phyloP scores from a whole-genome alignment of 192 early-diverging fungal species.

The Allomyces javanicus region DNA sequence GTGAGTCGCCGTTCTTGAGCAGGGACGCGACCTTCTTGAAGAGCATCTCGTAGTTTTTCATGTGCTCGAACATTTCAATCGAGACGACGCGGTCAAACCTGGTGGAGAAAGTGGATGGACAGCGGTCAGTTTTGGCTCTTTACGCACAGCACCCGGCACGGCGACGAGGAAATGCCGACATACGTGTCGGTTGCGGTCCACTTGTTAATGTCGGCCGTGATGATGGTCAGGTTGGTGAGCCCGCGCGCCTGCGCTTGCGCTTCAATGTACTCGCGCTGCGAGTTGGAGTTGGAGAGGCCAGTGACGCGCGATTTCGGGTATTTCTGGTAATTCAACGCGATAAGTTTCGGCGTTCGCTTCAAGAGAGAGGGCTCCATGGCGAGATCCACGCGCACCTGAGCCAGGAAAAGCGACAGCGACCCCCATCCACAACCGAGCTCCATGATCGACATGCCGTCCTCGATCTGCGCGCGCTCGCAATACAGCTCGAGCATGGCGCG shows the following conservation, averaged over 20 bases:
- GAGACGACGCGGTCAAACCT: constrained; percentile 32
- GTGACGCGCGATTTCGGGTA: constrained; percentile 35
- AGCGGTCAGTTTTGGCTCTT: no score
- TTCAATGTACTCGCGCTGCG: constrained; percentile 30
- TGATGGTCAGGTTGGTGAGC: constrained; percentile 27
- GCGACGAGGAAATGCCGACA: no score
- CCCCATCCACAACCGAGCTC: constrained; percentile 52
- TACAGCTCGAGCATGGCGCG: constrained; percentile 37
- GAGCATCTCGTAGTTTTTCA: constrained; percentile 38
- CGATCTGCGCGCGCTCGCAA: constrained; percentile 19
- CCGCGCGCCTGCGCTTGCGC: constrained; percentile 13
- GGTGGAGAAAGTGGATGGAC: not conserved
- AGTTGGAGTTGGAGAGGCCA: constrained; percentile 33
- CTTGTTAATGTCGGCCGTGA: constrained; percentile 34
- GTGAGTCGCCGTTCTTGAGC: constrained; percentile 31
- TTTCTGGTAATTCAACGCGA: constrained; percentile 11
- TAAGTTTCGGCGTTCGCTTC: not conserved
- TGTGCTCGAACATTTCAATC: constrained; percentile 47
- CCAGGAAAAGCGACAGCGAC: constrained; percentile 28
- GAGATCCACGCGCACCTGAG: constrained; percentile 16
- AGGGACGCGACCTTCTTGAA: constrained; percentile 32
- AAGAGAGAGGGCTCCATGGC: not conserved
- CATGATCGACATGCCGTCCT: constrained; percentile 33
- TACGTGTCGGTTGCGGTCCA: not conserved
- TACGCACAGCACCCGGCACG: no score